Evolutionary conservation across 306 rosid genomes (phyloP).

Genomic region (Erythrophleum fordii): DNA sequence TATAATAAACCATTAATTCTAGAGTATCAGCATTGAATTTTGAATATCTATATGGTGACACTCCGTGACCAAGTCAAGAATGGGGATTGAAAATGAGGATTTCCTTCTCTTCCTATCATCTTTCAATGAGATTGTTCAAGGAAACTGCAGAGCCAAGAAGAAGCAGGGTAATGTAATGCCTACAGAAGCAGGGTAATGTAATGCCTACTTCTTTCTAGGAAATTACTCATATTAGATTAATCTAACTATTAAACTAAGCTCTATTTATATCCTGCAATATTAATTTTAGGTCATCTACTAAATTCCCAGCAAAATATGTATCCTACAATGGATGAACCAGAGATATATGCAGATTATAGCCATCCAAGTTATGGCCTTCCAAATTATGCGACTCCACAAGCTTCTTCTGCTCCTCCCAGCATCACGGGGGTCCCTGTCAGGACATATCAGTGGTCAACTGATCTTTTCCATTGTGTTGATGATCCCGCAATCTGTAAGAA

Average conservation of each 20-base stretch:
- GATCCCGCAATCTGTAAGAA: conserved; percentile 68
- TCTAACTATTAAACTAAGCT: conserved; percentile 26
- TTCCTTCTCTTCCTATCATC: conserved; percentile 22
- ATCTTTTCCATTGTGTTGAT: conserved; percentile 68
- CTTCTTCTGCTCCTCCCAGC: conserved; percentile 46
- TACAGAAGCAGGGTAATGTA: conserved; percentile 13
- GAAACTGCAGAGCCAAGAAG: conserved; percentile 37
- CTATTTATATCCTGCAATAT: conserved; percentile 3
- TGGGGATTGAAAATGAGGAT: not conserved
- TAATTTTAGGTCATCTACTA: not conserved
- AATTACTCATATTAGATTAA: conserved; percentile 11
- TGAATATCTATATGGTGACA: not conserved
- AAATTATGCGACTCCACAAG: conserved; percentile 38
- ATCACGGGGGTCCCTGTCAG: not conserved
- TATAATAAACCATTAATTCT: conserved; percentile 1
- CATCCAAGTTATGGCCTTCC: conserved; percentile 41
- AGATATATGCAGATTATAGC: conserved; percentile 36
- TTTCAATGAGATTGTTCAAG: not conserved
- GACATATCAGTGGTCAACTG: conserved; percentile 60
- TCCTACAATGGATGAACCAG: conserved; percentile 43
- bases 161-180: conserved; percentile 2
- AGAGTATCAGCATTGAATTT: conserved; percentile 18
- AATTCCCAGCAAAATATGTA: conserved; percentile 43
- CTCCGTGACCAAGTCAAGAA: conserved; percentile 27
- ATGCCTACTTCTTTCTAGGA: not conserved